These are phyloP conservation scores for Ogataea hybrid DNA, from an alignment of 1,139 yeast species.

Conservation along the genomic window DNA sequence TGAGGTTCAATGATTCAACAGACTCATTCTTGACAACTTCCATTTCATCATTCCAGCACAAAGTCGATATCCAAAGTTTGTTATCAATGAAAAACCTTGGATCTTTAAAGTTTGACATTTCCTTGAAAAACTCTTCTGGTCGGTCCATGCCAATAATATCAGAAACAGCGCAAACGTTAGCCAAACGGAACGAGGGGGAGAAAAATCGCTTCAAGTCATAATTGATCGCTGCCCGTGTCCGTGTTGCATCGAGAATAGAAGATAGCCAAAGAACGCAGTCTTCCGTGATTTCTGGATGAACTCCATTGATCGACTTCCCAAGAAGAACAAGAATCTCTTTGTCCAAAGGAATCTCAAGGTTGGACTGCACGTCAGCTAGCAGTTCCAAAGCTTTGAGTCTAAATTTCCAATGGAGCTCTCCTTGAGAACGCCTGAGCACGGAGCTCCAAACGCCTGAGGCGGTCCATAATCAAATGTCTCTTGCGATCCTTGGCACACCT, in stretches of 20 bases:
- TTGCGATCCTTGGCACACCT: slow-evolving; percentile 58
- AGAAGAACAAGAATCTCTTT: slow-evolving; percentile 46
- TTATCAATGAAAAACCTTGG: slow-evolving; percentile 60
- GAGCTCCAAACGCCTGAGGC: slow-evolving; percentile 44
- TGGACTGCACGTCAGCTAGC: slow-evolving; percentile 54
- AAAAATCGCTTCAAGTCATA: slow-evolving; percentile 50
- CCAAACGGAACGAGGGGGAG: slow-evolving; percentile 37
- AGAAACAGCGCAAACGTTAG: slow-evolving; percentile 16
- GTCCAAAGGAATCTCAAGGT: slow-evolving; percentile 49
- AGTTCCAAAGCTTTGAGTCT: slow-evolving; percentile 54
- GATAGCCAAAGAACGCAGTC: slow-evolving; percentile 64
- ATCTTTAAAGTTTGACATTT: slow-evolving; percentile 47
- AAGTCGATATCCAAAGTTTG: slow-evolving; percentile 63
- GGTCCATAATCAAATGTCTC: slow-evolving; percentile 41
- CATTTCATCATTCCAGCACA: slow-evolving; percentile 70
- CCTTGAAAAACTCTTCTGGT: slow-evolving; percentile 47
- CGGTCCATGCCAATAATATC: slow-evolving; percentile 31
- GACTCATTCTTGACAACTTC: slow-evolving; percentile 41
- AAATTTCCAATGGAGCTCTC: slow-evolving; percentile 67
- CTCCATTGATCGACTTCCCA: slow-evolving; percentile 53
- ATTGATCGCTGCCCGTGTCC: slow-evolving; percentile 50
- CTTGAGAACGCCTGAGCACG: slow-evolving; percentile 37
- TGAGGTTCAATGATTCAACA: slow-evolving; percentile 36
- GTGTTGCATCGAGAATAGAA: slow-evolving; percentile 51
- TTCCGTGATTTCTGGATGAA: slow-evolving; percentile 72